These are phyloP conservation scores for Raphanus raphanistrum DNA, from an alignment of 345 rosid species.

Conservation along the genomic window DNA sequence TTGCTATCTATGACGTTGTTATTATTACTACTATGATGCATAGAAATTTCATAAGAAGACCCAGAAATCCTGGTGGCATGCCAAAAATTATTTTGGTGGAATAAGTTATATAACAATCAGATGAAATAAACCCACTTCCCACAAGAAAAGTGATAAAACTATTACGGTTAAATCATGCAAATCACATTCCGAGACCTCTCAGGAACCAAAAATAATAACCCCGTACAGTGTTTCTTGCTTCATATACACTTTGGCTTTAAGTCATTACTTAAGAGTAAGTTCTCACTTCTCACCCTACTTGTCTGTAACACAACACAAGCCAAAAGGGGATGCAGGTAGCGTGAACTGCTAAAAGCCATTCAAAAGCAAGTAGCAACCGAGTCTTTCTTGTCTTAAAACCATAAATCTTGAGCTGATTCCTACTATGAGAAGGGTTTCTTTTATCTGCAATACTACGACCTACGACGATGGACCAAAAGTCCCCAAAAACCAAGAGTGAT, in stretches of 20 bases:
- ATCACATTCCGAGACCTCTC: constrained; percentile 29
- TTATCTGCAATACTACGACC: constrained; percentile 41
- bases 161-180: constrained; percentile 27
- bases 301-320: constrained; percentile 34
- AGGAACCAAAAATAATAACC: constrained; percentile 32
- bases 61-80: neutral
- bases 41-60: neutral
- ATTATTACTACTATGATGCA: neutral
- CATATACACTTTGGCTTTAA: constrained; percentile 29
- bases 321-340: constrained; percentile 38
- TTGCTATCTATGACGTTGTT: neutral
- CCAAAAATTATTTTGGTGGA: neutral
- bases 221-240: constrained; percentile 16
- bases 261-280: constrained; percentile 30
- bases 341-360: constrained; percentile 25
- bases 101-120: neutral
- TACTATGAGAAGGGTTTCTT: constrained; percentile 37
- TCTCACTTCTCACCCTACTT: constrained; percentile 32
- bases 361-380: constrained; percentile 22
- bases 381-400: constrained; percentile 20
- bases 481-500: constrained; percentile 32
- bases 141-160: constrained; percentile 32
- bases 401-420: constrained; percentile 37
- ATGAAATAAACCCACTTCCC: constrained; percentile 10
- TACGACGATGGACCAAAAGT: constrained; percentile 34